Conservation (phyloP, 2,329 filamentous ascomycete species). For the Cladorrhinum sp. region DNA sequence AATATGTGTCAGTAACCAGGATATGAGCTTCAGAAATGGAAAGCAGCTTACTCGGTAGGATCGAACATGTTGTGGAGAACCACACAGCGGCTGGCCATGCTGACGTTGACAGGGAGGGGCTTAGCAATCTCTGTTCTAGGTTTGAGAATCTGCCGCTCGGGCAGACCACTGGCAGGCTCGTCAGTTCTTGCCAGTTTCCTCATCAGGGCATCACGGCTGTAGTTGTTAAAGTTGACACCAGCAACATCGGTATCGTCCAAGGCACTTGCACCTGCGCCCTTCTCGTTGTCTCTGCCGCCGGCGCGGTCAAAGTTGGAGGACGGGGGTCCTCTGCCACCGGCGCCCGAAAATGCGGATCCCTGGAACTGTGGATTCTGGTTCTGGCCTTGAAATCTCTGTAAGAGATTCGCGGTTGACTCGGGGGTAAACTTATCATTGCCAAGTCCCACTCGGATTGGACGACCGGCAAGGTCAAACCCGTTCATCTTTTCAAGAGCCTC, state of each 20-base stretch:
- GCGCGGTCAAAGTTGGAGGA: slow-evolving; percentile 88
- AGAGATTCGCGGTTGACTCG: slow-evolving; percentile 87
- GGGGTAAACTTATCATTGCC: slow-evolving; percentile 99
- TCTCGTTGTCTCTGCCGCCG: slow-evolving; percentile 83
- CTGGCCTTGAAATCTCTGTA: slow-evolving; percentile 87
- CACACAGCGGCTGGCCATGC: slow-evolving; percentile 90
- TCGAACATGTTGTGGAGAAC: slow-evolving; percentile 96
- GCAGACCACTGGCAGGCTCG: slow-evolving; percentile 62
- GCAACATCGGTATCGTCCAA: slow-evolving; percentile 96
- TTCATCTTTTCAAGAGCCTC: slow-evolving; percentile 99
- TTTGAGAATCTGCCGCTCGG: slow-evolving; percentile 69
- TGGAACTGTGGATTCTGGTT: slow-evolving; percentile 74
- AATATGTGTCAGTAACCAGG: slow-evolving; percentile 33
- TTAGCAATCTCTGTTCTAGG: slow-evolving; percentile 72
- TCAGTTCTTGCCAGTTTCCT: slow-evolving; percentile 95
- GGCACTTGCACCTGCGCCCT: slow-evolving; percentile 86
- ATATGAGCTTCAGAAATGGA: neutral
- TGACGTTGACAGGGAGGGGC: slow-evolving; percentile 78
- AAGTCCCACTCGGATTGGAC: slow-evolving; percentile 96
- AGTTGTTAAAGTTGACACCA: slow-evolving; percentile 99
- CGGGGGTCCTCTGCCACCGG: slow-evolving; percentile 81
- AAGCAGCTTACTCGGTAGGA: slow-evolving; percentile 73
- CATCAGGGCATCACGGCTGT: slow-evolving; percentile 98
- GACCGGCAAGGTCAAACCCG: slow-evolving; percentile 94
- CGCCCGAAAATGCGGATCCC: slow-evolving; percentile 87